A percentile compares a stretch with the other conserved stretches of the same genome.
These are phyloP conservation scores for Candida coleopterorum DNA, from an alignment of 805 yeast species.

Conservation along the genomic window DNA sequence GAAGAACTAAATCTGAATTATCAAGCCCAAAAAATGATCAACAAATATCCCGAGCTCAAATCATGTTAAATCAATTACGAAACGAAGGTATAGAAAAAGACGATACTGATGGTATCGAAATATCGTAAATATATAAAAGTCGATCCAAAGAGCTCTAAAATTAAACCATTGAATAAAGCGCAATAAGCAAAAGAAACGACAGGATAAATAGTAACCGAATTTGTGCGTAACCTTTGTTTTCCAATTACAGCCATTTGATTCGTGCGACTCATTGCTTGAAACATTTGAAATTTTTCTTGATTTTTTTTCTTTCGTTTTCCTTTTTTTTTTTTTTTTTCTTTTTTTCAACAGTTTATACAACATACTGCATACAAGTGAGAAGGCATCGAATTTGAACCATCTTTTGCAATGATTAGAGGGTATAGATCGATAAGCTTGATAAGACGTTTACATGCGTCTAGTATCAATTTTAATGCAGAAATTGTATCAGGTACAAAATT, in stretches of 20 bases:
- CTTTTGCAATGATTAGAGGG: neutral
- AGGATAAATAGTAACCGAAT: too few species aligned
- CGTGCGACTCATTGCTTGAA: too few species aligned
- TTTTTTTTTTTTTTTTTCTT: too few species aligned
- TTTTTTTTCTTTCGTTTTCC: too few species aligned
- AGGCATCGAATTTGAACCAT: too few species aligned
- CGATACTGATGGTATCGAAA: neutral
- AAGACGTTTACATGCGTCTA: conserved; percentile 8
- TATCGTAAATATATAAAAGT: neutral
- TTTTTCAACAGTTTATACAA: too few species aligned
- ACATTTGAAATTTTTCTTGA: too few species aligned
- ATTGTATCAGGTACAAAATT: conserved; percentile 40
- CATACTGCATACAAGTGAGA: conserved; percentile 3
- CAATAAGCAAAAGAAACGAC: too few species aligned
- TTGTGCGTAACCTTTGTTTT: too few species aligned
- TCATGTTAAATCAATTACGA: conserved; percentile 34
- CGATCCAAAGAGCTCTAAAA: too few species aligned
- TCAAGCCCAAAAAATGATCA: conserved; percentile 18
- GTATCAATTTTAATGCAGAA: conserved; percentile 23
- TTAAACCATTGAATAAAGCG: too few species aligned
- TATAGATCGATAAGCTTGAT: conserved; percentile 2
- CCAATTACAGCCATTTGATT: too few species aligned
- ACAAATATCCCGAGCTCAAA: conserved; percentile 33
- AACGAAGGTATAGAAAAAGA: conserved; percentile 10
- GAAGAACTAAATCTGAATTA: conserved; percentile 14